These are phyloP conservation scores for Vaccinium myrtillus DNA, from an alignment of 148 eudicot species.

Conservation along the genomic window DNA sequence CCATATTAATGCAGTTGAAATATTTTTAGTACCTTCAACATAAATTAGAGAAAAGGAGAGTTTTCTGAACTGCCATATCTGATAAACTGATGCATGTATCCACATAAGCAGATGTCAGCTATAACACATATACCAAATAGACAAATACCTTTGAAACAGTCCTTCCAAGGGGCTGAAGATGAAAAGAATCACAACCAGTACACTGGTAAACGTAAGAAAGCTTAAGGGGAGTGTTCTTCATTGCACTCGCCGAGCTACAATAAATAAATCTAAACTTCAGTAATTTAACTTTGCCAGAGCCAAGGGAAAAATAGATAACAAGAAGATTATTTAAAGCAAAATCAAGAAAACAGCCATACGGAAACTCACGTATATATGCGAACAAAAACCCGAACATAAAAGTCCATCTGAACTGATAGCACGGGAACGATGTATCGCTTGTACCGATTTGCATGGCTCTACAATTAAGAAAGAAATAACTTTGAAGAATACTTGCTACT, in stretches of 20 bases:
- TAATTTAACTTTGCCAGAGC: not conserved
- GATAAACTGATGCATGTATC: slow-evolving; percentile 5
- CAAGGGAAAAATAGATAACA: not conserved
- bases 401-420: slow-evolving; percentile 86
- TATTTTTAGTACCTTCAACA: not conserved
- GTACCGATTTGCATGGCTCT: slow-evolving; percentile 99
- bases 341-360: slow-evolving; percentile 10
- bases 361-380: slow-evolving; percentile 79
- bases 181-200: slow-evolving; percentile 94
- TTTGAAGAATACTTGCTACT: not conserved
- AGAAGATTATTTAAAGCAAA: not conserved
- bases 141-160: slow-evolving; percentile 72
- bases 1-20: not conserved
- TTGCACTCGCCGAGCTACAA: slow-evolving; percentile 89
- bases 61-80: not conserved
- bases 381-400: slow-evolving; percentile 92
- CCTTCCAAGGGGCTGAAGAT: slow-evolving; percentile 91
- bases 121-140: not conserved
- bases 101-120: not conserved
- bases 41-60: not conserved
- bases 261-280: slow-evolving; percentile 16
- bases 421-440: slow-evolving; percentile 92
- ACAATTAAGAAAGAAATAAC: slow-evolving; percentile 24
- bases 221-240: slow-evolving; percentile 98
- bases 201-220: slow-evolving; percentile 92